Base-by-base conservation (phyloP, 129 eudicot species). In the Chrysanthemum lavandulifolium region DNA sequence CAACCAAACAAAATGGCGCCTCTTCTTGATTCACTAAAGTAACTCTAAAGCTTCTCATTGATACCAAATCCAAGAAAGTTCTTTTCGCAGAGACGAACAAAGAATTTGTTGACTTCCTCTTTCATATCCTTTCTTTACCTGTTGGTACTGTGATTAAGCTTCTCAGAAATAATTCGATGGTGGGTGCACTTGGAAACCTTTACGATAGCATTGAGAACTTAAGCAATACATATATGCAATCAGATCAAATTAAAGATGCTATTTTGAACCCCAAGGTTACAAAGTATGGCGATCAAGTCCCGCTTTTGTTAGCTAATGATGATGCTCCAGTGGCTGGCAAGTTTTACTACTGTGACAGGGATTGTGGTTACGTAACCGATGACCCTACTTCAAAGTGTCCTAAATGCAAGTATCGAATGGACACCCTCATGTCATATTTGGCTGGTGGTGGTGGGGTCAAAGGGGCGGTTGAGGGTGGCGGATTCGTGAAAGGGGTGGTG, bases 51-150 rank as follows among this genome's bases (percentile, higher is more conserved):
- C 86, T 85, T 71, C 63, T 85, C 16, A 56, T 85, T 4, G 86
- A 85, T 48, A 68, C 64, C 0, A 81, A 81, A 12, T 19, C 67
- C 12, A 71, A 74, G 13, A 78, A 75, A 11, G 87, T 86, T 58
- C 18, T 86, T 0, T 86, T 82, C 12, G 90, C 83, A 0, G 87
- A 80, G 74, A 85, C 84, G 16, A 58, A 62, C 67, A 80, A 82
- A 6, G 76, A 79, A 0, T 71, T 70, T 6, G 83, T 80, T 0
- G 85, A 79, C 27, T 80, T 77, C 4, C 55, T 86, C 0, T 84
- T 78, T 31, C 9, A 66, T 57, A 73, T 83, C 0, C 81, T 83
- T n/a, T 70, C 81, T 54, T 54, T 83, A 0, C 84, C 84, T 0
- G 31, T 83, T 1, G 87, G 79, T n/a, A 45, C 84, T 0, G 79